A percentile compares a stretch with the other conserved stretches of the same genome.
Conservation (phyloP, 768 basidiomycete genomes). For the Baorangia bicolor region DNA sequence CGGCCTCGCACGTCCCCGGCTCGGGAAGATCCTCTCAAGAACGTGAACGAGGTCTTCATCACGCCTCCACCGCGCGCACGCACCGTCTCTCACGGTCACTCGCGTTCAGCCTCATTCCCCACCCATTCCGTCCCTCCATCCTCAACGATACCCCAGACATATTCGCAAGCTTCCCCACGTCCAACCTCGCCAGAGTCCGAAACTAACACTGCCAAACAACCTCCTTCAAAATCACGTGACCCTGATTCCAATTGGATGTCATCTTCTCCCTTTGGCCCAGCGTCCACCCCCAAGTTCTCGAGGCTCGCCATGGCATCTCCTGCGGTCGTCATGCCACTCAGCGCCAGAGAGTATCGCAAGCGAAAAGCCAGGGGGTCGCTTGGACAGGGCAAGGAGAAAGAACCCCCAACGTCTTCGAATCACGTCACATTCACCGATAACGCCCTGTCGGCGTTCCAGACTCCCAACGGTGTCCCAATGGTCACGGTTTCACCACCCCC, state of each 20-base stretch:
- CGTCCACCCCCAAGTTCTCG: conserved; percentile 29
- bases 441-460: neutral
- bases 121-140: neutral
- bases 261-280: conserved; percentile 31
- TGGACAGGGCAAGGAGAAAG: conserved; percentile 10
- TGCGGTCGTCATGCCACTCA: conserved; percentile 32
- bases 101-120: conserved; percentile 20
- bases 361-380: conserved; percentile 11
- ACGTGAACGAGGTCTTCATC: conserved; percentile 2
- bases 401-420: neutral
- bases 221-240: conserved; percentile 25
- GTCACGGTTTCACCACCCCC: conserved; percentile 19
- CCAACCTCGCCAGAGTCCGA: neutral
- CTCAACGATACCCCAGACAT: conserved; percentile 15
- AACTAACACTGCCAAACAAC: conserved; percentile 10
- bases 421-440: conserved; percentile 17
- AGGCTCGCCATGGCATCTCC: conserved; percentile 30
- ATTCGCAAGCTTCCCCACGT: conserved; percentile 14
- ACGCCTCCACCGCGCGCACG: conserved; percentile 23
- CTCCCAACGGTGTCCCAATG: neutral
- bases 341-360: conserved; percentile 28
- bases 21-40: neutral
- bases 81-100: conserved; percentile 15
- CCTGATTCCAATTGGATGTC: conserved; percentile 29
- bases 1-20: conserved; percentile 10